Percentiles rank a stretch among this genome's conserved stretches.
These are phyloP conservation scores for Microascus cirrosus DNA, from an alignment of 2,329 filamentous ascomycete species.

Conservation along the genomic window DNA sequence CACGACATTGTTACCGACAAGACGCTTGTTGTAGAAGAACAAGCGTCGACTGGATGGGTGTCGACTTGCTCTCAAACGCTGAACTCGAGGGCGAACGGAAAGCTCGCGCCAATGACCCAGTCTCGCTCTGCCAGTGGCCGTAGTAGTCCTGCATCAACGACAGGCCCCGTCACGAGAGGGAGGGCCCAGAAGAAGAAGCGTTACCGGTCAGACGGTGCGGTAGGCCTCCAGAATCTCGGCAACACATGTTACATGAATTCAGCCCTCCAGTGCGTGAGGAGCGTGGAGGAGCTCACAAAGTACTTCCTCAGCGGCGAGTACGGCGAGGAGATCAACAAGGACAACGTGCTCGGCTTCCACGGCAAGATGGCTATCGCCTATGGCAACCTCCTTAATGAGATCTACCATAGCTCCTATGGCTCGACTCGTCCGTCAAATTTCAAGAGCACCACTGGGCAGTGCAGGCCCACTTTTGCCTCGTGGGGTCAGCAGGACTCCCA, in stretches of 20 bases:
- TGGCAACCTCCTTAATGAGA: conserved; percentile 59
- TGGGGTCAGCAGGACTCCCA: conserved; percentile 97
- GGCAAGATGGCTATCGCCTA: conserved; percentile 84
- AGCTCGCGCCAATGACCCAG: conserved; percentile 21
- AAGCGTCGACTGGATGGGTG: conserved; percentile 46
- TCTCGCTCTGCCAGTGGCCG: conserved; percentile 39
- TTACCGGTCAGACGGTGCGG: conserved; percentile 61
- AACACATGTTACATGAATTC: conserved; percentile 99
- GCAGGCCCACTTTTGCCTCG: conserved; percentile 78
- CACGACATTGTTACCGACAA: conserved; percentile 62
- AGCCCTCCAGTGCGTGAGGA: conserved; percentile 85
- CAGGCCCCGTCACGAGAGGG: conserved; percentile 56
- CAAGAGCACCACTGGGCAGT: conserved; percentile 43
- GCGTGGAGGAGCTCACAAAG: conserved; percentile 83
- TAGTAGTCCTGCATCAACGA: conserved; percentile 47
- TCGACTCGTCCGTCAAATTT: conserved; percentile 61
- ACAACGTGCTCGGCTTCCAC: conserved; percentile 76
- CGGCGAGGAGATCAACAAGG: conserved; percentile 69
- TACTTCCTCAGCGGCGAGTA: conserved; percentile 76
- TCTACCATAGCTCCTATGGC: conserved; percentile 61
- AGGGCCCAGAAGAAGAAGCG: conserved; percentile 57
- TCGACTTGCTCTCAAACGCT: conserved; percentile 11
- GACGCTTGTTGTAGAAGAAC: conserved; percentile 74
- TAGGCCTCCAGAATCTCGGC: conserved; percentile 80
- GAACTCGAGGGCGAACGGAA: conserved; percentile 18